These are phyloP conservation scores for Cyberlindnera misumaiensis DNA, from an alignment of 805 yeast genomes.

Conservation along the genomic window DNA sequence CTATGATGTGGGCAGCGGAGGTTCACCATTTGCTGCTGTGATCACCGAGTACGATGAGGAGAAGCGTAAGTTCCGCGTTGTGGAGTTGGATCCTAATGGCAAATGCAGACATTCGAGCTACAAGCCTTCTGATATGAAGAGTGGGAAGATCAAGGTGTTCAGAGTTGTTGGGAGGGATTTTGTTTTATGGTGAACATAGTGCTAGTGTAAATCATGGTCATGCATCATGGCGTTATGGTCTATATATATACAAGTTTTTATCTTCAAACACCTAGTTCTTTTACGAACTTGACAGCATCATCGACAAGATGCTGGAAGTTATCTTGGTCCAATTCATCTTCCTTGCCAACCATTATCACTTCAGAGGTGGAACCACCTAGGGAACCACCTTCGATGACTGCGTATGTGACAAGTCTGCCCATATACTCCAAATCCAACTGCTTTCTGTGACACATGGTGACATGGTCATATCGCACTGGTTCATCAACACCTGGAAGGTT, in stretches of 20 bases:
- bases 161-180: slow-evolving; percentile 69
- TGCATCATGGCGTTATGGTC: neutral
- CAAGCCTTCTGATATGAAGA: slow-evolving; percentile 62
- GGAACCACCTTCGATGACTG: slow-evolving; percentile 49
- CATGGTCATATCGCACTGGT: slow-evolving; percentile 37
- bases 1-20: slow-evolving; percentile 51
- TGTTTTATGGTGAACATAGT: slow-evolving; percentile 54
- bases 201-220: neutral
- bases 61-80: slow-evolving; percentile 64
- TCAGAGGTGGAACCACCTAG: slow-evolving; percentile 50
- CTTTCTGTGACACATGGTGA: slow-evolving; percentile 36
- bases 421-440: slow-evolving; percentile 36
- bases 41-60: slow-evolving; percentile 67
- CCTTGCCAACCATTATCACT: slow-evolving; percentile 38
- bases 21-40: slow-evolving; percentile 48
- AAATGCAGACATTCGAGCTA: slow-evolving; percentile 55
- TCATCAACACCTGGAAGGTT: slow-evolving; percentile 29
- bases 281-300: slow-evolving; percentile 15
- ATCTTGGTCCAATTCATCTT: slow-evolving; percentile 8
- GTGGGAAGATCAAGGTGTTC: slow-evolving; percentile 75
- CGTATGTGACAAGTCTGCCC: slow-evolving; percentile 32
- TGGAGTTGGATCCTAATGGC: slow-evolving; percentile 47
- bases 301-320: slow-evolving; percentile 15
- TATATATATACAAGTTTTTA: neutral
- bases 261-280: slow-evolving; percentile 3